These are phyloP conservation scores for Phylloporus arenicola DNA, from an alignment of 768 basidiomycete genomes.

Conservation along the genomic window DNA sequence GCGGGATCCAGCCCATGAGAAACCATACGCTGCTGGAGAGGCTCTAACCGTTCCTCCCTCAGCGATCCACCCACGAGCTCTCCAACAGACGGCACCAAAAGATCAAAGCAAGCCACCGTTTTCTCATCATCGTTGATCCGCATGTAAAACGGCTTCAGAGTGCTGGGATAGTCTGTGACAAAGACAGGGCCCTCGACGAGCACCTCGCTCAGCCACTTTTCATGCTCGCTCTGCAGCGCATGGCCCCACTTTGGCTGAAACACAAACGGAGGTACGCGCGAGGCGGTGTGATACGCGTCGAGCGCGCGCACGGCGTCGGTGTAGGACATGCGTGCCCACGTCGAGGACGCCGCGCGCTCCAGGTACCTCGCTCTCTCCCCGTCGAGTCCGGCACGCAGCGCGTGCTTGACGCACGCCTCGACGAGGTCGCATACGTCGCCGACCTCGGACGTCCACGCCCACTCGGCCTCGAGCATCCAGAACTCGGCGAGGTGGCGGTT, in stretches of 20 bases:
- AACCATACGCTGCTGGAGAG: constrained; percentile 48
- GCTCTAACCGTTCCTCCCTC: constrained; percentile 65
- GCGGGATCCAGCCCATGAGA: constrained; percentile 39
- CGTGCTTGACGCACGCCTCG: constrained; percentile 48
- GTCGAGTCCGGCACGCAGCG: constrained; percentile 31
- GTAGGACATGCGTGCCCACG: constrained; percentile 77
- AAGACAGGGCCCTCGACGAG: constrained; percentile 75
- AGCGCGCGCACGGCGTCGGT: constrained; percentile 66
- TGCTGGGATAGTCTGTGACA: constrained; percentile 81
- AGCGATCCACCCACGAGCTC: constrained; percentile 92
- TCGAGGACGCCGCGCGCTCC: constrained; percentile 32
- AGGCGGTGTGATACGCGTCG: constrained; percentile 26
- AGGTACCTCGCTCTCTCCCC: constrained; percentile 31
- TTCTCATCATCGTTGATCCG: constrained; percentile 50
- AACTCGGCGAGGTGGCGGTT: constrained; percentile 94
- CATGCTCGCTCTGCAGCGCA: constrained; percentile 83
- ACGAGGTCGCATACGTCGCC: constrained; percentile 50
- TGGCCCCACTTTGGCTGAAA: constrained; percentile 63
- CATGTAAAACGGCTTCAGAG: constrained; percentile 97
- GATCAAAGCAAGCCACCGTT: constrained; percentile 93
- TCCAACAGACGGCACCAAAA: constrained; percentile 82
- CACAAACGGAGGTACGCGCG: constrained; percentile 37
- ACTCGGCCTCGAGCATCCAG: constrained; percentile 99
- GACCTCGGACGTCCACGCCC: constrained; percentile 53
- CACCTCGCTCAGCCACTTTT: constrained; percentile 78